These are phyloP conservation scores for Metarhizium brunneum DNA, from an alignment of 2,329 filamentous ascomycete species.

Conservation along the genomic window DNA sequence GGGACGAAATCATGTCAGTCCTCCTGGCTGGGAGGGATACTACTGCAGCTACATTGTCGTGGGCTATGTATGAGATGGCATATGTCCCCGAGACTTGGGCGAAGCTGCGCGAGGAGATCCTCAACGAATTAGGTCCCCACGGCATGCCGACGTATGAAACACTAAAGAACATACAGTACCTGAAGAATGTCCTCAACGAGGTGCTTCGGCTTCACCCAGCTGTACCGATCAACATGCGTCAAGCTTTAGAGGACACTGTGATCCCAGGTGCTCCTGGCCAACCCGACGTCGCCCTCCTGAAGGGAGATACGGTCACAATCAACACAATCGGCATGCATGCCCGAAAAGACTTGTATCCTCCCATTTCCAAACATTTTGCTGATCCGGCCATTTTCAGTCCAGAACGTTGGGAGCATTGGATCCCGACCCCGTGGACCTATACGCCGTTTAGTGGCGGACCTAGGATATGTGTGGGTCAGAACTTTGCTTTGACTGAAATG, in stretches of 20 bases:
- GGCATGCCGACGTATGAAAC: slow-evolving; percentile 64
- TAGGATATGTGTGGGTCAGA: slow-evolving; percentile 46
- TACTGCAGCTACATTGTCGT: slow-evolving; percentile 72
- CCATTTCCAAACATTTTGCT: slow-evolving; percentile 24
- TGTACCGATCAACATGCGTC: slow-evolving; percentile 68
- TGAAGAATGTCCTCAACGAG: slow-evolving; percentile 65
- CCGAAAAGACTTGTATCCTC: slow-evolving; percentile 36
- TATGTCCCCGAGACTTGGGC: slow-evolving; percentile 56
- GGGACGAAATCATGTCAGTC: slow-evolving; percentile 68
- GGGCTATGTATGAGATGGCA: slow-evolving; percentile 73
- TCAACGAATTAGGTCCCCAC: slow-evolving; percentile 52
- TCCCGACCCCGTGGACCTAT: slow-evolving; percentile 41
- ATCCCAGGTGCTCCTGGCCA: slow-evolving; percentile 14
- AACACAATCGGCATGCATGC: slow-evolving; percentile 43
- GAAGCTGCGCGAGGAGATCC: slow-evolving; percentile 65
- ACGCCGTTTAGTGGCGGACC: slow-evolving; percentile 44
- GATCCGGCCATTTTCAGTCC: slow-evolving; percentile 34
- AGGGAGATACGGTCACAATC: slow-evolving; percentile 38
- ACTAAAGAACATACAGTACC: slow-evolving; percentile 80
- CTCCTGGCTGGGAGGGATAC: slow-evolving; percentile 82
- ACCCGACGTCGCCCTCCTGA: slow-evolving; percentile 32
- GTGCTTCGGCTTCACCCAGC: slow-evolving; percentile 67
- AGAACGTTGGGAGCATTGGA: slow-evolving; percentile 42
- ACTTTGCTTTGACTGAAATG: slow-evolving; percentile 51
- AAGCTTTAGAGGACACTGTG: slow-evolving; percentile 9